Evolutionary conservation across 345 rosid genomes (phyloP).

Genomic region (Abelmoschus esculentus): DNA sequence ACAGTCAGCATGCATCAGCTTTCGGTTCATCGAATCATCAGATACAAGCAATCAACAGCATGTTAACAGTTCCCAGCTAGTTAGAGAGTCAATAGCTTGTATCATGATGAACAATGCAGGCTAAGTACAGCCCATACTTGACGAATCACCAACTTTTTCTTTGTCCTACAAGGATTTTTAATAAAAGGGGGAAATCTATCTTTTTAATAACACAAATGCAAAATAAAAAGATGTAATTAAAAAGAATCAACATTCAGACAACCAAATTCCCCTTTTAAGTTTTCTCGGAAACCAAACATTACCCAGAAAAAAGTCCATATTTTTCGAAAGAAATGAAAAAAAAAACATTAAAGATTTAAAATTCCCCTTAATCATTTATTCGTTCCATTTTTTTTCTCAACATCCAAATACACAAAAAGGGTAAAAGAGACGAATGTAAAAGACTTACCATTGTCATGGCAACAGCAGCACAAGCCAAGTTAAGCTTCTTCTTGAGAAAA

Average conservation of each 20-base stretch:
- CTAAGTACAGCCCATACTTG: neutral
- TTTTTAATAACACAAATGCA: neutral
- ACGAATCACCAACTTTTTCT: constrained; percentile 1
- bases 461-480: constrained; percentile 56
- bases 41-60: neutral
- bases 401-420: neutral
- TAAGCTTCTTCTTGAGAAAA: constrained; percentile 53
- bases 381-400: neutral
- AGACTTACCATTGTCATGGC: constrained; percentile 54
- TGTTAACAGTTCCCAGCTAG: neutral
- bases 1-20: no score
- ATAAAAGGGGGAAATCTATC: neutral
- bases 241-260: no score
- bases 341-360: neutral
- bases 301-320: neutral
- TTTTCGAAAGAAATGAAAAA: neutral
- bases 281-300: neutral
- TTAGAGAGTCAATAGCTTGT: neutral
- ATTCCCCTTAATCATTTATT: neutral
- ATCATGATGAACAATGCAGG: neutral
- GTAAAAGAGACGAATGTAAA: neutral
- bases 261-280: neutral
- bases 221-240: neutral
- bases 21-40: neutral
- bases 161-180: neutral